Base-by-base conservation (phyloP, 805 yeast species). In the Metschnikowia borealis region DNA sequence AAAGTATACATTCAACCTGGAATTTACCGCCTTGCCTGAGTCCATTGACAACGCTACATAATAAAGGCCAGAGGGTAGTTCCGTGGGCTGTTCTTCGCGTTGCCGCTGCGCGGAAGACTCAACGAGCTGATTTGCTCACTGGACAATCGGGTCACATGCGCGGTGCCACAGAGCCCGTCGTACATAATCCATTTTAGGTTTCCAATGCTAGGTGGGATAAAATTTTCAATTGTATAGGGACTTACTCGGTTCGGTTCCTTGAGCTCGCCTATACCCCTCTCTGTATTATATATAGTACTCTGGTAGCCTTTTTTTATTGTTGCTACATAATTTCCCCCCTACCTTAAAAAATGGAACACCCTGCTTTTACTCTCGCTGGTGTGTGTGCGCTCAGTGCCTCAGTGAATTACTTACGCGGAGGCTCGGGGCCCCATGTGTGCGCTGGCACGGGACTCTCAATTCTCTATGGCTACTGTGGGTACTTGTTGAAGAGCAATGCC, bases 391-490 rank as follows among this genome's bases (percentile, higher is more conserved):
- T 80, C 48, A 94, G 94, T 48, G 95, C 94, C 45, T 55, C 80
- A 37, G 78, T 82, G 68, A 94, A 94, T 37, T 87, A 71, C 67
- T 61, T 69, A 68, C 79, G 77, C 57, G 85, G 86, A 59, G 80
- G 85, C 11, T 87, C 96, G 1, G 62, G 84, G 35, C 95, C 96
- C 20, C 89, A 96, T 0, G 74, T 91, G 48, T 69, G 82, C 44
- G 96, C 92, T 1, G 97, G 97, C 37, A 55, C 80, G 8, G 67
- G 82, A 1, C 72, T 87, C 54, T 75, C 86, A 13, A 71, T 79
- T 2, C 62, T 81, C 26, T 87, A 79, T 63, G 87, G 85, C n/a
- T 62, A 73, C 51, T 84, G 89, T 2, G 92, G 96, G 15, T 87
- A 89, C 67, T 74, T 91, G 56, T 71, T 89, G 54, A 78, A 80